Percentiles rank a stretch among this genome's conserved stretches.
Conservation (phyloP, 2,329 filamentous ascomycete species). For the Fusarium abutilonis region DNA sequence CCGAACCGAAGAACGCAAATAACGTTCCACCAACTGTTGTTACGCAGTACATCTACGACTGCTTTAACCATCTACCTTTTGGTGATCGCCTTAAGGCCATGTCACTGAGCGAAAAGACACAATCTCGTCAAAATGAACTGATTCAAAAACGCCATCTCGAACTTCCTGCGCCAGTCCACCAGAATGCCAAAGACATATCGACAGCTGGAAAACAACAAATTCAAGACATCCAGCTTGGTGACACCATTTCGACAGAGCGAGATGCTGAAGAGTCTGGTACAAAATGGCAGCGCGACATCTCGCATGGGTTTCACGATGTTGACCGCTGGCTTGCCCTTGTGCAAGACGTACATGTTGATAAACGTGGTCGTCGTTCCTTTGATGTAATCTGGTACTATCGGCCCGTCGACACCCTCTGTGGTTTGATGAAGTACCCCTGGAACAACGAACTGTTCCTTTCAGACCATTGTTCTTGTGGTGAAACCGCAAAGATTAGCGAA, state of each 20-base stretch:
- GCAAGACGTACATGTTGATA: constrained; percentile 59
- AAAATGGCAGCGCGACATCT: constrained; percentile 64
- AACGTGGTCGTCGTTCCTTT: constrained; percentile 57
- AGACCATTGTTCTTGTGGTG: constrained; percentile 76
- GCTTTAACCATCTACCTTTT: constrained; percentile 72
- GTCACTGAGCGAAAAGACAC: constrained; percentile 42
- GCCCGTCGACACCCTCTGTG: constrained; percentile 75
- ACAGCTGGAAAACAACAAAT: constrained; percentile 40
- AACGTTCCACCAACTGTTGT: constrained; percentile 65
- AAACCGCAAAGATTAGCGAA: constrained; percentile 58
- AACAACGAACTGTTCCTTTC: constrained; percentile 80
- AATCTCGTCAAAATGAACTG: constrained; percentile 46
- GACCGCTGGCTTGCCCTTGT: constrained; percentile 78
- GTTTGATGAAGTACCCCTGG: constrained; percentile 73
- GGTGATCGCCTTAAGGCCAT: constrained; percentile 59
- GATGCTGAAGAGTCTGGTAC: constrained; percentile 60
- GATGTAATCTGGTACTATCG: constrained; percentile 80
- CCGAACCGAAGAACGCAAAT: constrained; percentile 13
- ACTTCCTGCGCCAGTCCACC: constrained; percentile 37
- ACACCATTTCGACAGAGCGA: constrained; percentile 60
- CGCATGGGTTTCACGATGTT: constrained; percentile 55
- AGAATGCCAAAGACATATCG: constrained; percentile 37
- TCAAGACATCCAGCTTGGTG: constrained; percentile 54
- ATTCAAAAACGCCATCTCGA: constrained; percentile 46
- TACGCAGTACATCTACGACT: constrained; percentile 72